A percentile compares a stretch with the other conserved stretches of the same genome.
These are phyloP conservation scores for Diplodia scrobiculata DNA, from an alignment of 2,329 filamentous ascomycete species.

Conservation along the genomic window DNA sequence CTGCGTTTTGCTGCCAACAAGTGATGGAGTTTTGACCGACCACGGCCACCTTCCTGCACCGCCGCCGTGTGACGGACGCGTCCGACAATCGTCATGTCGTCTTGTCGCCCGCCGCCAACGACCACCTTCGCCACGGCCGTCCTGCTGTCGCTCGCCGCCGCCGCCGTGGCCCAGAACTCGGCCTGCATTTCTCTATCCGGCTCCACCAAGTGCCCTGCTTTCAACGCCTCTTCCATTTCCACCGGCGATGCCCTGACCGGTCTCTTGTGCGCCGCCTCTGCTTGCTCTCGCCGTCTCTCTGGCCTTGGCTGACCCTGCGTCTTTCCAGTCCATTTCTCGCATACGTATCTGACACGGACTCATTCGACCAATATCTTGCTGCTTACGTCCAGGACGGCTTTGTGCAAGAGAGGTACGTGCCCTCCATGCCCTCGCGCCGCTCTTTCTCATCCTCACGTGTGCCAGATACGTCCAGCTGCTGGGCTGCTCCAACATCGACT, in stretches of 20 bases:
- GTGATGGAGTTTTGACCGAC: constrained; percentile 21
- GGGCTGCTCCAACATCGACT: constrained; percentile 76
- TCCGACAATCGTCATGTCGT: constrained; percentile 11
- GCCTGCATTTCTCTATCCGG: constrained; percentile 67
- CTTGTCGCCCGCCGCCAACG: neutral
- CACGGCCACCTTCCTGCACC: constrained; percentile 16
- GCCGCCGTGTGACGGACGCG: constrained; percentile 18
- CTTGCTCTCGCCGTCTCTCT: too few relatives aligned
- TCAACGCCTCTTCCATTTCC: constrained; percentile 70
- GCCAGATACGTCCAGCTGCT: constrained; percentile 77
- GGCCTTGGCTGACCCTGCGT: constrained; percentile 28
- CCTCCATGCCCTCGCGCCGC: neutral
- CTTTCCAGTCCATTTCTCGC: constrained; percentile 74
- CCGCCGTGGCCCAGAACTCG: constrained; percentile 24
- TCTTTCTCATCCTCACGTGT: constrained; percentile 32
- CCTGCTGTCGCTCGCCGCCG: constrained; percentile 12
- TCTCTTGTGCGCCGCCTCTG: constrained; percentile 59
- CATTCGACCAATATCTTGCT: constrained; percentile 75
- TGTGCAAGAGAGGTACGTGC: constrained; percentile 72
- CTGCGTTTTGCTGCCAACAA: neutral
- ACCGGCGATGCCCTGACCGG: constrained; percentile 60
- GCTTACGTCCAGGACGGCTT: constrained; percentile 75
- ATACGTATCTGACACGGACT: constrained; percentile 71
- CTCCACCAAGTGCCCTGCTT: constrained; percentile 72
- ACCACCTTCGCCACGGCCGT: neutral